phyloP scores from a whole-genome alignment of 179 eudicot species.

The Gypsophila paniculata region DNA sequence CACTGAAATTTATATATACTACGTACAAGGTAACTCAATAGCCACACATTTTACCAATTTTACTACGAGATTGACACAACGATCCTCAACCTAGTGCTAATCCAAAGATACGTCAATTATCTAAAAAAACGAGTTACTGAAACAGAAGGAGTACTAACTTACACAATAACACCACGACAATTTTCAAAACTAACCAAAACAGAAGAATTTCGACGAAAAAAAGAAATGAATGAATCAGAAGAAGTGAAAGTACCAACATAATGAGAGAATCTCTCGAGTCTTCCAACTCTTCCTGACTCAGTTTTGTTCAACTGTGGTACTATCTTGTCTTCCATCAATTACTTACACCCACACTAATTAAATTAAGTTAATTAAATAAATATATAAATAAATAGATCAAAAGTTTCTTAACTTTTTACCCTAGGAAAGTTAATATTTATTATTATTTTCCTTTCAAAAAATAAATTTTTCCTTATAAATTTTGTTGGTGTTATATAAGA shows the following conservation, averaged over 20 bases:
- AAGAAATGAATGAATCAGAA: not conserved
- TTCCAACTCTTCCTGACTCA: slow-evolving; percentile 52
- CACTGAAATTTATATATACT: no score
- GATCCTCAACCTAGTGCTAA: no score
- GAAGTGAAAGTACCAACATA: slow-evolving; percentile 52
- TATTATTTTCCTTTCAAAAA: not conserved
- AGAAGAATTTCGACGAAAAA: not conserved
- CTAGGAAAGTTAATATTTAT: not conserved
- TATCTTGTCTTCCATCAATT: slow-evolving; percentile 29
- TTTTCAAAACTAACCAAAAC: not conserved
- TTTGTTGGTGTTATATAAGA: not conserved
- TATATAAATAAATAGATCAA: not conserved
- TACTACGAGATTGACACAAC: no score
- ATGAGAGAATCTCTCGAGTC: slow-evolving; percentile 59
- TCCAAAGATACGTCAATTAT: no score
- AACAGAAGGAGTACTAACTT: no score
- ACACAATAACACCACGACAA: no score
- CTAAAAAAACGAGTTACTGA: no score
- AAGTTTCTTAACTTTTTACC: not conserved
- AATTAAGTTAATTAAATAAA: no score
- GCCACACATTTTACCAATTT: no score
- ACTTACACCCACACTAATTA: not conserved
- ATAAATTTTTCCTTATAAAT: not conserved
- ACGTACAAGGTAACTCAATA: no score
- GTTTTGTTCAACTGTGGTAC: slow-evolving; percentile 39